Evolutionary conservation across 176 grass and related monocot genomes (phyloP).

Genomic region (Aegilops tauschii): DNA sequence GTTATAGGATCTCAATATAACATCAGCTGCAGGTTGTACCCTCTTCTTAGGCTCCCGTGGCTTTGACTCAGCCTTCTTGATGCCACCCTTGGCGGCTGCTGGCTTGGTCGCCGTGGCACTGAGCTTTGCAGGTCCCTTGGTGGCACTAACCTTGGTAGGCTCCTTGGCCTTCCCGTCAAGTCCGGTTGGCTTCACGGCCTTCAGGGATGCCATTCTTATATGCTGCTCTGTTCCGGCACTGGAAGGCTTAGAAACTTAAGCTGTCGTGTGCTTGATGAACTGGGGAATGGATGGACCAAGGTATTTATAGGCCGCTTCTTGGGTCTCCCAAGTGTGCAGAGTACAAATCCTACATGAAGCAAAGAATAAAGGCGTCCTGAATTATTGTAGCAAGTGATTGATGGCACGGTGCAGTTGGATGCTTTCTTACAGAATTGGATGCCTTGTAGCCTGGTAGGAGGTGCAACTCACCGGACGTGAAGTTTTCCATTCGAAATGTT

Average conservation of each 20-base stretch:
- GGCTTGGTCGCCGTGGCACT: slow-evolving; percentile 45
- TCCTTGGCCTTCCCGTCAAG: slow-evolving; percentile 48
- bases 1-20: neutral
- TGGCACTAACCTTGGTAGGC: slow-evolving; percentile 45
- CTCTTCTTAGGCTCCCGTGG: slow-evolving; percentile 77
- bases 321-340: slow-evolving; percentile 4
- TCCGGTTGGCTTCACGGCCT: slow-evolving; percentile 52
- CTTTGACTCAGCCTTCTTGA: slow-evolving; percentile 81
- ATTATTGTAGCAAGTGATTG: slow-evolving; percentile 70
- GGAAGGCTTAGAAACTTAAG: slow-evolving; percentile 27
- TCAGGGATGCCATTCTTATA: slow-evolving; percentile 67
- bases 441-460: slow-evolving; percentile 20
- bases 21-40: slow-evolving; percentile 32
- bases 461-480: slow-evolving; percentile 37
- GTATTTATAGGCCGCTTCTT: slow-evolving; percentile 61
- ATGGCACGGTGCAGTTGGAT: slow-evolving; percentile 17
- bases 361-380: slow-evolving; percentile 66
- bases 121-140: slow-evolving; percentile 55
- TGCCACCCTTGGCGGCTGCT: slow-evolving; percentile 49
- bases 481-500: slow-evolving; percentile 26
- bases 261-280: slow-evolving; percentile 33
- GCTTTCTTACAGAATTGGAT: slow-evolving; percentile 45
- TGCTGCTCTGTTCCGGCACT: neutral
- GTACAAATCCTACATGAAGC: slow-evolving; percentile 31
- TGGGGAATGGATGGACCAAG: neutral